A percentile compares a stretch with the other conserved stretches of the same genome.
phyloP scores from a whole-genome alignment of 2,329 filamentous ascomycete genomes.

The Paracoccidioides brasiliensis region DNA sequence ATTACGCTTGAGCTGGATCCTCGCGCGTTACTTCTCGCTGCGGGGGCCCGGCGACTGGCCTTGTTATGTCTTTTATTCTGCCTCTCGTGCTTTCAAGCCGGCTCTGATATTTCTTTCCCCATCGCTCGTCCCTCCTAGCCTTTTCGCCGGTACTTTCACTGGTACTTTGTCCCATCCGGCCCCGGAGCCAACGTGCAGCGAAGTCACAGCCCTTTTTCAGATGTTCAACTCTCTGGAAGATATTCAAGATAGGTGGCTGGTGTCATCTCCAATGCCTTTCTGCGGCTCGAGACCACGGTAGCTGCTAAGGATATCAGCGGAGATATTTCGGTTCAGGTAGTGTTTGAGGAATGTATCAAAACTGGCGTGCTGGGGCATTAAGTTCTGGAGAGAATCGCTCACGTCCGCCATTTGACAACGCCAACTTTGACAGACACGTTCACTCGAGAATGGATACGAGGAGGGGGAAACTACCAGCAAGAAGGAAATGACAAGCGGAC shows the following conservation, averaged over 20 bases:
- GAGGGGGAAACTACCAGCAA: neutral
- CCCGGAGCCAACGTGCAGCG: neutral
- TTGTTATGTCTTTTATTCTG: neutral
- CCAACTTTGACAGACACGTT: no score
- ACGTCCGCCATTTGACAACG: conserved; percentile 10
- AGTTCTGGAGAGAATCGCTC: conserved; percentile 14
- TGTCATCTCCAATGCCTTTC: neutral
- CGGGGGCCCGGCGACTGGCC: neutral
- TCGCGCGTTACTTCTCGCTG: neutral
- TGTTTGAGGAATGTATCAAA: conserved; percentile 19
- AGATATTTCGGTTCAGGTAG: conserved; percentile 9
- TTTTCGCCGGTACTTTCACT: no score
- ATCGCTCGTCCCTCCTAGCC: neutral
- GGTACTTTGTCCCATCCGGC: neutral
- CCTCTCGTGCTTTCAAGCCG: no score
- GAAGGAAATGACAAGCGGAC: neutral
- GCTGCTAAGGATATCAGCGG: neutral
- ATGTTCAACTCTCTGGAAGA: neutral
- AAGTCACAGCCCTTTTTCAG: neutral
- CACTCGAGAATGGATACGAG: neutral
- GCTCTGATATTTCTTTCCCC: neutral
- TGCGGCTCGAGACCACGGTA: neutral
- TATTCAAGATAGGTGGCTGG: neutral
- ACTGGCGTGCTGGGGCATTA: conserved; percentile 15
- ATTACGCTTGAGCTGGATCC: neutral